Conservation (phyloP, 164 flowering plant species). For the Hamamelis virginiana region DNA sequence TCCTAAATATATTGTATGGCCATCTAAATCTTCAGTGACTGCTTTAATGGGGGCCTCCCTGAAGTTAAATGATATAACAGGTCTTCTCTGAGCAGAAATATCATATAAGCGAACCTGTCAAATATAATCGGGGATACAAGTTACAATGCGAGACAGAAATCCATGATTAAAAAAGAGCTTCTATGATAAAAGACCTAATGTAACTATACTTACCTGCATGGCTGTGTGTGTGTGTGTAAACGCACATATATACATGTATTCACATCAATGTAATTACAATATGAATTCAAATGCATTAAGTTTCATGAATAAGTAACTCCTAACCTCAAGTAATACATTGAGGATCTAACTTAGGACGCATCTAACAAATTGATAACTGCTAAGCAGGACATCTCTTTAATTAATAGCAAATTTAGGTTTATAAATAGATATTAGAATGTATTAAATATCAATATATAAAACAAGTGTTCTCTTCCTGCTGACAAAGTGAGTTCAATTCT, state of each 20-base stretch:
- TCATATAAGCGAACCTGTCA: constrained; percentile 93
- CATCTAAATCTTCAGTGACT: constrained; percentile 72
- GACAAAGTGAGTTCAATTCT: no score
- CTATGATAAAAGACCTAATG: constrained; percentile 4
- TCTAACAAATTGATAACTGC: background rate
- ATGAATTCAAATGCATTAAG: background rate
- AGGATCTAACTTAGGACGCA: background rate
- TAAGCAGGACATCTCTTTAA: no score
- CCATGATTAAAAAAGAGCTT: background rate
- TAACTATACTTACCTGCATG: background rate
- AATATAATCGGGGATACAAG: background rate
- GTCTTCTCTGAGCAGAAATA: constrained; percentile 84
- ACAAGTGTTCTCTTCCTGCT: no score
- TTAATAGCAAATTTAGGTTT: no score
- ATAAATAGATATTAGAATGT: no score
- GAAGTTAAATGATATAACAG: constrained; percentile 83
- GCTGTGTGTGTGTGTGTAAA: no score
- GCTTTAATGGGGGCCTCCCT: constrained; percentile 77
- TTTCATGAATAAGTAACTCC: no score
- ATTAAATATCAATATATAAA: no score
- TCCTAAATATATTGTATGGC: constrained; percentile 73
- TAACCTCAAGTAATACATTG: background rate
- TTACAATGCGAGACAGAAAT: background rate
- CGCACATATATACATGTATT: background rate
- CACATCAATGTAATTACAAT: background rate